These are phyloP conservation scores for Verbascum thapsus DNA, from an alignment of 257 asterid species.

Conservation along the genomic window DNA sequence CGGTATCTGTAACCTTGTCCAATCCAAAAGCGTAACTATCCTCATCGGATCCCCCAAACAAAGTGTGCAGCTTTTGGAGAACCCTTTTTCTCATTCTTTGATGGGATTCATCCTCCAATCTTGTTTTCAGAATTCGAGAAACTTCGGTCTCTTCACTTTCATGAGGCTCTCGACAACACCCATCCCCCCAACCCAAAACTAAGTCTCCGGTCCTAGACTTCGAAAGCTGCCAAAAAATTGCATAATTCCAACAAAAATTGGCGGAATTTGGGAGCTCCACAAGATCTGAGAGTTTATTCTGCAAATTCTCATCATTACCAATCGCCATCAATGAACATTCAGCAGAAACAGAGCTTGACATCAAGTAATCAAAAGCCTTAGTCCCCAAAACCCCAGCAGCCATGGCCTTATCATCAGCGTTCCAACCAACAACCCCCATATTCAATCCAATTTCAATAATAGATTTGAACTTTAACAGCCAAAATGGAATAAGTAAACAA, in stretches of 20 bases:
- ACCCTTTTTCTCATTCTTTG: slow-evolving; percentile 85
- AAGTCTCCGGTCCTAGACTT: slow-evolving; percentile 70
- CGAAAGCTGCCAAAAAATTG: slow-evolving; percentile 85
- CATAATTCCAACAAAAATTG: slow-evolving; percentile 83
- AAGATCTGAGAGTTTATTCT: slow-evolving; percentile 83
- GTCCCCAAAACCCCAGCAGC: slow-evolving; percentile 74
- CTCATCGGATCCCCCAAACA: slow-evolving; percentile 77
- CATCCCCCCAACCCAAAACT: slow-evolving; percentile 92
- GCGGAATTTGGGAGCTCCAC: slow-evolving; percentile 60
- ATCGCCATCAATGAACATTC: slow-evolving; percentile 72
- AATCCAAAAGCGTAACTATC: slow-evolving; percentile 76
- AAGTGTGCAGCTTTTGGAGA: slow-evolving; percentile 61
- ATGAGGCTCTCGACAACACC: slow-evolving; percentile 83
- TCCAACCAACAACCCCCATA: slow-evolving; percentile 60
- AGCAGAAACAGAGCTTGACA: slow-evolving; percentile 54
- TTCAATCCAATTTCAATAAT: slow-evolving; percentile 37
- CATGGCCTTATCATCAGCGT: slow-evolving; percentile 66
- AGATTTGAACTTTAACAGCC: slow-evolving; percentile 7
- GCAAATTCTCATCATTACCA: slow-evolving; percentile 69
- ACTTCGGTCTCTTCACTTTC: slow-evolving; percentile 63
- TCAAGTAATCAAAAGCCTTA: slow-evolving; percentile 77
- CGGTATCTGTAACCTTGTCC: slow-evolving; percentile 85
- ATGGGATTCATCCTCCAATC: slow-evolving; percentile 62
- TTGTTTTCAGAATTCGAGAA: slow-evolving; percentile 44
- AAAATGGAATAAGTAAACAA: neutral